phyloP scores from a whole-genome alignment of 306 rosid genomes.

The Neltuma alba region DNA sequence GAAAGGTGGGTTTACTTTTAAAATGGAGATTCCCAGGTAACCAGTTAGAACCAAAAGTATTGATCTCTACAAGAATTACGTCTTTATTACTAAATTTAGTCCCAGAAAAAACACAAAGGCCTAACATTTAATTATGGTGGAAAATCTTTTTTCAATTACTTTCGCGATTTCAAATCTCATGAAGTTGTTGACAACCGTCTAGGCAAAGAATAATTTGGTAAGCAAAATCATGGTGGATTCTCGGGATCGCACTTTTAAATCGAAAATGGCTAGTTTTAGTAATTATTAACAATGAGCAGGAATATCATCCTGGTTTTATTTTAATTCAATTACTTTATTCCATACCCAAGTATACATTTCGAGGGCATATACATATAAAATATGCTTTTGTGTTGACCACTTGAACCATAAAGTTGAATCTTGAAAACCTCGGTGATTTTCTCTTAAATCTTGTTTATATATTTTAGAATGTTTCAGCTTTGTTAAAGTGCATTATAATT shows the following conservation, averaged over 20 bases:
- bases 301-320: slow-evolving; percentile 38
- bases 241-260: slow-evolving; percentile 31
- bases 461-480: neutral
- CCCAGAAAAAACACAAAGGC: slow-evolving; percentile 26
- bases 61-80: slow-evolving; percentile 14
- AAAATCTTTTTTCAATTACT: slow-evolving; percentile 43
- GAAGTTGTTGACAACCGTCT: slow-evolving; percentile 48
- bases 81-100: slow-evolving; percentile 27
- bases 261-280: slow-evolving; percentile 16
- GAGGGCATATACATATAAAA: slow-evolving; percentile 32
- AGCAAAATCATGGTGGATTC: slow-evolving; percentile 44
- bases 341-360: slow-evolving; percentile 13
- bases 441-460: neutral
- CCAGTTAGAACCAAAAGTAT: slow-evolving; percentile 13
- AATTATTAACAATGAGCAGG: slow-evolving; percentile 33
- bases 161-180: slow-evolving; percentile 54
- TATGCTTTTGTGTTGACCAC: slow-evolving; percentile 28
- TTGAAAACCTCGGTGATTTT: slow-evolving; percentile 29
- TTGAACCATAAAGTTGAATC: slow-evolving; percentile 36
- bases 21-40: slow-evolving; percentile 21
- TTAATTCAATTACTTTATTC: slow-evolving; percentile 41
- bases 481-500: neutral
- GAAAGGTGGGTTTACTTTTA: slow-evolving; percentile 4
- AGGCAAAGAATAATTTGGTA: slow-evolving; percentile 45
- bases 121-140: slow-evolving; percentile 27